Percentiles rank a stretch among this genome's conserved stretches.
Conservation (phyloP, 148 eudicot genomes). For the Fagopyrum esculentum region DNA sequence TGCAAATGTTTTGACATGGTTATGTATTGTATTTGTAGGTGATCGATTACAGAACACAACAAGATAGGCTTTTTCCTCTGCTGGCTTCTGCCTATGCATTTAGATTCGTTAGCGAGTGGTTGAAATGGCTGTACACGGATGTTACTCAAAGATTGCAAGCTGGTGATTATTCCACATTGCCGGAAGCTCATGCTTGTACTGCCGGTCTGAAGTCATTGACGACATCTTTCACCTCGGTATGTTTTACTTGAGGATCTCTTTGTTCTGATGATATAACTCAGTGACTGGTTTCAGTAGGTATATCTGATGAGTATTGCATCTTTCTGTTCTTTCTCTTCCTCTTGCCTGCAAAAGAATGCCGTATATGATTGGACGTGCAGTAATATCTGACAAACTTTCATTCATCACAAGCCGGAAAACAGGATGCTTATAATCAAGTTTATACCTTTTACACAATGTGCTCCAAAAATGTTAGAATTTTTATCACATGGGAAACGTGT, state of each 20-base stretch:
- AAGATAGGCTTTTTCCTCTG: conserved; percentile 89
- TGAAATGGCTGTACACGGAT: conserved; percentile 81
- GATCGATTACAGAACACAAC: conserved; percentile 96
- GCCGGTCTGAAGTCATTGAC: conserved; percentile 97
- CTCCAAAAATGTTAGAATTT: neutral
- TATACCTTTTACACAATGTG: too few relatives aligned
- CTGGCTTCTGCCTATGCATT: conserved; percentile 97
- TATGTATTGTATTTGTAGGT: conserved; percentile 40
- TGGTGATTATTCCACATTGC: conserved; percentile 85
- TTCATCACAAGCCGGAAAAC: too few relatives aligned
- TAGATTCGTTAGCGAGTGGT: conserved; percentile 89
- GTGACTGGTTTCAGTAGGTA: neutral
- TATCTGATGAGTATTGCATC: neutral
- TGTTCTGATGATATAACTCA: neutral
- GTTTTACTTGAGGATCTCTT: conserved; percentile 19
- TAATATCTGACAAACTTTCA: neutral
- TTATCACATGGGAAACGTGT: neutral
- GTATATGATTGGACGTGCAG: neutral
- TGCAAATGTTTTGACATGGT: too few relatives aligned
- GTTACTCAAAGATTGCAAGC: conserved; percentile 74
- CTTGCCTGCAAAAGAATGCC: neutral
- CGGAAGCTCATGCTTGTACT: conserved; percentile 97
- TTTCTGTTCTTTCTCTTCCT: neutral
- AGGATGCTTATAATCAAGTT: too few relatives aligned
- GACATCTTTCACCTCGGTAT: conserved; percentile 82